Evolutionary conservation across 140 eudicot species (phyloP), one percentile per base, ranked within the genome.

Genomic region (Artemisia princeps): DNA sequence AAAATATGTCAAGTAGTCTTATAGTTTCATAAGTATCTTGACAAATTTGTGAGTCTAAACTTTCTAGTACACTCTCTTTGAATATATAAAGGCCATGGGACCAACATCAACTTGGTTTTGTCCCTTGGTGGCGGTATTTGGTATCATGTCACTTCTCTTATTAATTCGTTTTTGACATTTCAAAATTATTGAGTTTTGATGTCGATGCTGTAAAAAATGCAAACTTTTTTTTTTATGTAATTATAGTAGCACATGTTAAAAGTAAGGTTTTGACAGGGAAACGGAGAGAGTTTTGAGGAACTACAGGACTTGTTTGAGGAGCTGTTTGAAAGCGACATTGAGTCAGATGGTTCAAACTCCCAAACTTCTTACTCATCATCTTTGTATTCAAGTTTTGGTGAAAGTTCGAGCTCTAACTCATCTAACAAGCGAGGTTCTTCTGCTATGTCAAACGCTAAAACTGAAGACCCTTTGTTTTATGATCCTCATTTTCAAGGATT

Each of bases 261-360:
- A 51, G 26, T 51, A 46, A 15, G 51, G 50, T 56, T 40, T 71
- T 72, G 68, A 64, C 84, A 90, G 95, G 89, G 76, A 68, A 86
- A 78, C 1, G 76, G 79, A 19, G 84, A 80, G 61, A 90, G 80
- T 74, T 84, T 84, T 28, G 88, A 87, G 66, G 86, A 90, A 19
- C 62, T 87, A 76, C 79, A 90, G 64, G 84, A 77, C 14, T 66
- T 90, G 60, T 87, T 84, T 51, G 79, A 87, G 64, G 94, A 90
- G 52, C 73, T 90, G 85, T 82, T 90, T 76, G 68, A 79, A 10
- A 80, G 80, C 20, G 95, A 84, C 56, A 68, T 72, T 0, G 86
- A 80, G 24, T 26, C 67, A 11, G 73, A 73, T 48, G 64, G 59
- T 46, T 79, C 83, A 44, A 76, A 84, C 49, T 74, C 64, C 15